Conservation (phyloP, 1,284 basidiomycete species). For the Singerocomus inundabilis region DNA sequence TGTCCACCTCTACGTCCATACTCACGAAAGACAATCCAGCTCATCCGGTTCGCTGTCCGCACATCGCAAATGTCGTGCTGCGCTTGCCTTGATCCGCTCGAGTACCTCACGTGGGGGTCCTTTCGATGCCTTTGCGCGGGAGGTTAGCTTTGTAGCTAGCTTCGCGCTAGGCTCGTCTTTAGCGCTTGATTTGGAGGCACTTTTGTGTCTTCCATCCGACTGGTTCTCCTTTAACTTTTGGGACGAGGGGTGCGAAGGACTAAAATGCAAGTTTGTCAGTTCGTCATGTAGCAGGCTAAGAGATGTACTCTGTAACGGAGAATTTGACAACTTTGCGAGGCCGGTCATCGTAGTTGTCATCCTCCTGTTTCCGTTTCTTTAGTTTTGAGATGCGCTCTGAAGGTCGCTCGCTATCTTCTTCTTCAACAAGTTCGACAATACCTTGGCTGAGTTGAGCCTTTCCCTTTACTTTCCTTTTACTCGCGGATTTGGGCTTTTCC, state of each 20-base stretch:
- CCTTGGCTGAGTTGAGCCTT: background rate
- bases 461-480: slow-evolving; percentile 4
- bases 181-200: background rate
- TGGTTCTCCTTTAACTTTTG: slow-evolving; percentile 29
- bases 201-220: background rate
- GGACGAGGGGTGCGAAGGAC: slow-evolving; percentile 18
- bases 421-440: slow-evolving; percentile 2
- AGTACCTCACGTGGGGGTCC: slow-evolving; percentile 33
- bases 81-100: slow-evolving; percentile 30
- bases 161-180: slow-evolving; percentile 5
- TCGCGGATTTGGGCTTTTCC: background rate
- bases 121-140: slow-evolving; percentile 13
- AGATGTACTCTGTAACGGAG: slow-evolving; percentile 15
- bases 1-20: background rate
- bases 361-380: slow-evolving; percentile 23
- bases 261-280: slow-evolving; percentile 1
- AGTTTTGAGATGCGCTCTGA: slow-evolving; percentile 4
- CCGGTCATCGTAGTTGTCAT: slow-evolving; percentile 20
- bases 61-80: slow-evolving; percentile 12
- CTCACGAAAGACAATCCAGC: slow-evolving; percentile 34
- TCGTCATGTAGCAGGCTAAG: background rate
- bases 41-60: slow-evolving; percentile 33
- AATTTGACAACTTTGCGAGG: slow-evolving; percentile 24
- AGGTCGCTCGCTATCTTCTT: slow-evolving; percentile 1
- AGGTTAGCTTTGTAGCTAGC: background rate